phyloP scores from a whole-genome alignment of 1,139 yeast species.

The Pichia sp. region DNA sequence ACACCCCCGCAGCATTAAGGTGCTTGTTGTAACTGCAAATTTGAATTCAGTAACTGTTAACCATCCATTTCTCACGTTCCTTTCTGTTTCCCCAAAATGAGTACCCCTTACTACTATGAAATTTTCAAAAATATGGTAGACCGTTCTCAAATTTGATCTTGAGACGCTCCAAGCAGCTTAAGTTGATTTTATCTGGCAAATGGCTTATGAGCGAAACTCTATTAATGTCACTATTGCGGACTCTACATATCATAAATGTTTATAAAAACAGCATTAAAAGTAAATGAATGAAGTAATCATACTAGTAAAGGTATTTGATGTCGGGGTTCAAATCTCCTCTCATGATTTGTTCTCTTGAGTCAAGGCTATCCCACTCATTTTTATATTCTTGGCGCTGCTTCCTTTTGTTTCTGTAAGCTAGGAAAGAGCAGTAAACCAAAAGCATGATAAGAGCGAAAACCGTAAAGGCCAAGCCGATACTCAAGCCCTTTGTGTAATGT shows the following conservation, averaged over 20 bases:
- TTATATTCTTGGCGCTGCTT: slow-evolving; percentile 38
- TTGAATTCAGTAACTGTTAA: no score
- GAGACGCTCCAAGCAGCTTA: no score
- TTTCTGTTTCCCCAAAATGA: no score
- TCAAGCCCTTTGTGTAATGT: slow-evolving; percentile 51
- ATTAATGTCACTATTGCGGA: no score
- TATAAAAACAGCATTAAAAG: background rate
- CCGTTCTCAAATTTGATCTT: no score
- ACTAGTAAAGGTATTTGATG: slow-evolving; percentile 36
- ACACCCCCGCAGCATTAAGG: no score
- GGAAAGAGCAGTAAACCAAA: slow-evolving; percentile 41
- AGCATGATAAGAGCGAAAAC: slow-evolving; percentile 47
- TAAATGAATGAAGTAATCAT: background rate
- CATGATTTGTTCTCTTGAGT: slow-evolving; percentile 44
- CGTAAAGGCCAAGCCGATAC: slow-evolving; percentile 49
- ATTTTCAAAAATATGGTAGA: no score
- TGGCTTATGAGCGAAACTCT: background rate
- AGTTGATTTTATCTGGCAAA: no score
- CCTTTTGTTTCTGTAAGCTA: slow-evolving; percentile 39
- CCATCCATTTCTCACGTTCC: no score
- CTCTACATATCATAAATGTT: background rate
- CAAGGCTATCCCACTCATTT: slow-evolving; percentile 42
- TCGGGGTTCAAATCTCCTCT: slow-evolving; percentile 68
- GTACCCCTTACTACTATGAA: no score
- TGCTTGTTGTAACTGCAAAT: no score